phyloP scores from a whole-genome alignment of 1,284 basidiomycete genomes.

The Peniophora sp. region DNA sequence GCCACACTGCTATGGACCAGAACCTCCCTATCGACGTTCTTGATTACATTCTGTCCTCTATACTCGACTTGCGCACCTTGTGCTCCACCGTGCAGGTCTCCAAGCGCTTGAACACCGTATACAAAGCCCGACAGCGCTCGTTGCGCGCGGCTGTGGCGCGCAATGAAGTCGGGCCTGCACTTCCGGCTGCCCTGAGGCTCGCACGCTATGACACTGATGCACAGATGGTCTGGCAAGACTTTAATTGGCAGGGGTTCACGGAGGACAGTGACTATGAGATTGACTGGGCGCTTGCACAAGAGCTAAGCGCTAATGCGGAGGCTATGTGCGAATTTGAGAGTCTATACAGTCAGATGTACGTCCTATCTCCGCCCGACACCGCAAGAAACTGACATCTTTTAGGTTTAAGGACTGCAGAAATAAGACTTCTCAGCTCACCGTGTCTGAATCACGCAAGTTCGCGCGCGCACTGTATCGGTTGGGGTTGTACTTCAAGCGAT shows the following conservation, averaged over 20 bases:
- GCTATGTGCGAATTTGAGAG: neutral
- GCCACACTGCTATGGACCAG: neutral
- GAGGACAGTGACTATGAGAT: neutral
- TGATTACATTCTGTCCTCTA: constrained; percentile 21
- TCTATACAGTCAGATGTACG: neutral
- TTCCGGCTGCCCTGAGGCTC: constrained; percentile 23
- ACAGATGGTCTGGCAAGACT: neutral
- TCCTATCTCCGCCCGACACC: neutral
- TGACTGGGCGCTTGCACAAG: neutral
- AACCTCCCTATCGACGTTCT: constrained; percentile 19
- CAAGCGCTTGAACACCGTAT: constrained; percentile 25
- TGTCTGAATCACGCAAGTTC: neutral
- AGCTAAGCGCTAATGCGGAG: neutral
- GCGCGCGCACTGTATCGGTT: neutral
- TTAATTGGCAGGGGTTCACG: neutral
- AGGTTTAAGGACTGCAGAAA: neutral
- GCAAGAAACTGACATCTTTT: neutral
- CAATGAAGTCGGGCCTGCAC: constrained; percentile 25
- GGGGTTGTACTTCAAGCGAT: neutral
- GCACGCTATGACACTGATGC: neutral
- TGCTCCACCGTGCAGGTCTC: constrained; percentile 19
- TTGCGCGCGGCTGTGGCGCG: constrained; percentile 23
- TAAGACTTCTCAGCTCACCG: neutral
- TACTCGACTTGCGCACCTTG: constrained; percentile 22
- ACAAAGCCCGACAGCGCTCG: constrained; percentile 22